Conservation (phyloP, 805 yeast genomes). For the Wickerhamiella dianesei region DNA sequence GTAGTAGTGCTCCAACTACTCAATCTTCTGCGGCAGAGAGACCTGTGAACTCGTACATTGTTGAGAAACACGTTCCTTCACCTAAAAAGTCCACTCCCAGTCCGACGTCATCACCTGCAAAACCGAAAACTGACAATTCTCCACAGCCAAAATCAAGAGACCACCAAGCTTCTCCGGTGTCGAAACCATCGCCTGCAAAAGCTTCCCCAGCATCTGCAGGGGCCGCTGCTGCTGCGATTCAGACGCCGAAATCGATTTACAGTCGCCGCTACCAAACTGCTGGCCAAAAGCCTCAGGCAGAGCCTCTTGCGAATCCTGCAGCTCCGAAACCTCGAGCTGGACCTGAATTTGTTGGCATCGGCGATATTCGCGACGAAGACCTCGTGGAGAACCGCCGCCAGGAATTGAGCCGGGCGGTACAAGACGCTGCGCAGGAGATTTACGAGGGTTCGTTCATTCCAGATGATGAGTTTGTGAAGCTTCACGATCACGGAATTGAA, state of each 20-base stretch:
- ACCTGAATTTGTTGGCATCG: constrained; percentile 5
- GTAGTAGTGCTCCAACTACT: neutral
- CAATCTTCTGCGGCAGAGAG: neutral
- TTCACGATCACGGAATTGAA: constrained; percentile 9
- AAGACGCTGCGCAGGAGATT: constrained; percentile 11
- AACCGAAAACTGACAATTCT: too few relatives aligned
- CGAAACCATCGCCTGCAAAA: neutral
- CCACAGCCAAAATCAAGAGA: too few relatives aligned
- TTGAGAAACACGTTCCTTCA: neutral
- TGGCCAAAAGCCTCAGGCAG: neutral
- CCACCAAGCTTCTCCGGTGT: neutral
- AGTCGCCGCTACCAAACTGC: constrained; percentile 4
- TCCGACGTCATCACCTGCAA: neutral
- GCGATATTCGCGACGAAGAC: constrained; percentile 7
- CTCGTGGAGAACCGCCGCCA: neutral
- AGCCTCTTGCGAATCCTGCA: neutral
- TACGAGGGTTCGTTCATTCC: constrained; percentile 17
- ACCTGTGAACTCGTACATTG: neutral
- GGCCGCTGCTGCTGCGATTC: constrained; percentile 1
- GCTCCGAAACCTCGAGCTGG: neutral
- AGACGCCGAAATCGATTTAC: neutral
- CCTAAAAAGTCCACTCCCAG: neutral
- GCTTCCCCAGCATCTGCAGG: neutral
- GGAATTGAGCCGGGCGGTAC: constrained; percentile 1
- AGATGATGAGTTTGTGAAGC: constrained; percentile 16